phyloP scores from a whole-genome alignment of 192 early-diverging fungal species.

The Coemansia sp. region DNA sequence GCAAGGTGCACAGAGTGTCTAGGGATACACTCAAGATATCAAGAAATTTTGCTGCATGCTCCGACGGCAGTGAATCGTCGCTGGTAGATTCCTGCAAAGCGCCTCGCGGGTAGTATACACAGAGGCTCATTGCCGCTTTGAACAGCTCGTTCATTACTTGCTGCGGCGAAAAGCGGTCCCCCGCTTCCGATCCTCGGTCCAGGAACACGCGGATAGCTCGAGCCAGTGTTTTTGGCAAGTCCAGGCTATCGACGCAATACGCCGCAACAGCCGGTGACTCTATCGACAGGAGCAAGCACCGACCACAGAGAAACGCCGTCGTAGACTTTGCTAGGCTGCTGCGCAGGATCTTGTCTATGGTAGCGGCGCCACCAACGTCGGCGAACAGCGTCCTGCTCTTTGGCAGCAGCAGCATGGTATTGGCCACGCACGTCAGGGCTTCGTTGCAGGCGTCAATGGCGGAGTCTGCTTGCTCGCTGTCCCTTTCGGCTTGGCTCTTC shows the following conservation, averaged over 20 bases:
- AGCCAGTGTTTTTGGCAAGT: constrained; percentile 20
- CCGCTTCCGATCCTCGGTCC: background rate
- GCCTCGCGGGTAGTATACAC: constrained; percentile 19
- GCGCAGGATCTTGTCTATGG: background rate
- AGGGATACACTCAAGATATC: constrained; percentile 21
- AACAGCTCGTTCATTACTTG: constrained; percentile 37
- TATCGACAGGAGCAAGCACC: constrained; percentile 31
- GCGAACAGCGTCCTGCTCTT: constrained; percentile 12
- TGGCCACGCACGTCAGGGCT: constrained; percentile 45
- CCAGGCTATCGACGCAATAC: constrained; percentile 19
- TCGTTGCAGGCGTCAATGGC: constrained; percentile 24
- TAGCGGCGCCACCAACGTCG: background rate
- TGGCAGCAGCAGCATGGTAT: constrained; percentile 39
- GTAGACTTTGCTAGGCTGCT: background rate
- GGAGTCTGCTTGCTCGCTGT: background rate
- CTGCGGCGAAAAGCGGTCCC: constrained; percentile 19
- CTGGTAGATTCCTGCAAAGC: background rate
- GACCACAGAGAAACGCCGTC: constrained; percentile 31
- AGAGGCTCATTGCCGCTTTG: constrained; percentile 43
- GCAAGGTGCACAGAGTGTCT: constrained; percentile 4
- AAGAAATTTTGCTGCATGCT: constrained; percentile 19
- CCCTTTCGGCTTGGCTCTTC: background rate
- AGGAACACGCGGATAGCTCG: background rate
- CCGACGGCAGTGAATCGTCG: constrained; percentile 27
- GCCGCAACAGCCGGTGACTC: constrained; percentile 5